Conservation (phyloP, 208 protist genomes). For the Leishmania braziliensis region DNA sequence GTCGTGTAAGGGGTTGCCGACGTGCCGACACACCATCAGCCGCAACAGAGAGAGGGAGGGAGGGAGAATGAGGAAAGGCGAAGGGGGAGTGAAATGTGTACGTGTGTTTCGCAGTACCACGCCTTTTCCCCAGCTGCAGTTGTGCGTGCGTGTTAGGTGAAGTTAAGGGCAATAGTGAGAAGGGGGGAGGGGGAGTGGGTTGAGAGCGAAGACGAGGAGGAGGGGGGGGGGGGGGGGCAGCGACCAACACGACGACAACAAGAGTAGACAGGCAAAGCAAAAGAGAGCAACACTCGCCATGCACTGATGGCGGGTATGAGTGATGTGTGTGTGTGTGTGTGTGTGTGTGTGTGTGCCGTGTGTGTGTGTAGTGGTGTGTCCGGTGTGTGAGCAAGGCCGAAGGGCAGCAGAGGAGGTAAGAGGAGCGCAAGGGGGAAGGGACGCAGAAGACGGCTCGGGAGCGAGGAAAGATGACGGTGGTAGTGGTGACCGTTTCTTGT, state of each 20-base stretch:
- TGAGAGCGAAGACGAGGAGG: slow-evolving; percentile 15
- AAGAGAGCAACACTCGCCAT: background rate
- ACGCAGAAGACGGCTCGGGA: background rate
- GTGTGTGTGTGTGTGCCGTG: background rate
- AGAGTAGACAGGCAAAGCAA: background rate
- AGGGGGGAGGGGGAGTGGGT: background rate
- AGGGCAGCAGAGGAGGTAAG: background rate
- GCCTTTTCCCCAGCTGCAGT: too few species aligned
- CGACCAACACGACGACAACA: too few species aligned
- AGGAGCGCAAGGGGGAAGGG: background rate
- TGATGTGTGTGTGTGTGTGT: background rate
- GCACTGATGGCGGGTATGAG: background rate
- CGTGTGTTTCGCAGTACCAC: background rate
- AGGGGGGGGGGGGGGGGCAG: background rate
- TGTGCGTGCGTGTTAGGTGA: background rate
- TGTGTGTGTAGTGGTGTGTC: too few species aligned
- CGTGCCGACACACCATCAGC: background rate
- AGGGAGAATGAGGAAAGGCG: background rate
- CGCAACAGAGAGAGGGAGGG: background rate
- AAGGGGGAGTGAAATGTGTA: background rate
- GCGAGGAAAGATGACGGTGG: background rate
- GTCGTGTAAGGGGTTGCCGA: too few species aligned
- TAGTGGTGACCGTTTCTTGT: background rate
- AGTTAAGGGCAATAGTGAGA: background rate
- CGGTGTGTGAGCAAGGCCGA: too few species aligned